phyloP scores from a whole-genome alignment of 2,329 filamentous ascomycete species.

The Aspergillus cejpii region DNA sequence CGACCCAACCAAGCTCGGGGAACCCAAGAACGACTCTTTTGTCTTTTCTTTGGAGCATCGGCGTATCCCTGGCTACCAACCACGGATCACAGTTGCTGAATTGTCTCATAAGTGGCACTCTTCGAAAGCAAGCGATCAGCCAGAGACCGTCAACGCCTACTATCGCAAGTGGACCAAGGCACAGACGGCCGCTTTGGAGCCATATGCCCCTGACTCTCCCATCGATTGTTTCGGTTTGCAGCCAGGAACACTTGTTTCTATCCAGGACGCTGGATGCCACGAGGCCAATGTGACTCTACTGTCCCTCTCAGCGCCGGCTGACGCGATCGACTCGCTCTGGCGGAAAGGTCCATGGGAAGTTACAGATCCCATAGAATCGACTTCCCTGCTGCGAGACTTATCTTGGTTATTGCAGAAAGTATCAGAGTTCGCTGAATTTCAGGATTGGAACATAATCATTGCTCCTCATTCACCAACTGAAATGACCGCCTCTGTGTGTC shows the following conservation, averaged over 20 bases:
- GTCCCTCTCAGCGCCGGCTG: conserved; percentile 20
- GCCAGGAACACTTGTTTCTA: conserved; percentile 9
- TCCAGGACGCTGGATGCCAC: conserved; percentile 23
- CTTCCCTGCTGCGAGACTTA: conserved; percentile 20
- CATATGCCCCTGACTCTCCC: conserved; percentile 13
- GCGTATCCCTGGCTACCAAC: conserved; percentile 43
- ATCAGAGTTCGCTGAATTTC: conserved; percentile 20
- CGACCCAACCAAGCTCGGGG: conserved; percentile 48
- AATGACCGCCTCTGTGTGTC: conserved; percentile 14
- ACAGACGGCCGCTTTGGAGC: conserved; percentile 17
- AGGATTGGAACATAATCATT: conserved; percentile 25
- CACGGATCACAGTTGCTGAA: conserved; percentile 42
- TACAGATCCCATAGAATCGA: conserved; percentile 23
- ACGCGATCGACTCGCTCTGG: conserved; percentile 13
- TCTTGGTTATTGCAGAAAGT: conserved; percentile 32
- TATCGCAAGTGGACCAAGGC: conserved; percentile 25
- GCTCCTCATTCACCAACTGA: not conserved
- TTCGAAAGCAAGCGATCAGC: conserved; percentile 15
- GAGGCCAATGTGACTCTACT: conserved; percentile 29
- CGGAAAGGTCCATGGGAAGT: conserved; percentile 22
- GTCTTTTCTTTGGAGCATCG: conserved; percentile 50
- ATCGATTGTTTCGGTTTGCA: conserved; percentile 20
- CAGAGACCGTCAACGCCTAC: conserved; percentile 24
- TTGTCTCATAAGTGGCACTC: conserved; percentile 45
- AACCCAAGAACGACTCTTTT: conserved; percentile 47